Percentiles rank a stretch among this genome's conserved stretches.
Conservation (phyloP, 257 asterid species). For the Solanum chilense region DNA sequence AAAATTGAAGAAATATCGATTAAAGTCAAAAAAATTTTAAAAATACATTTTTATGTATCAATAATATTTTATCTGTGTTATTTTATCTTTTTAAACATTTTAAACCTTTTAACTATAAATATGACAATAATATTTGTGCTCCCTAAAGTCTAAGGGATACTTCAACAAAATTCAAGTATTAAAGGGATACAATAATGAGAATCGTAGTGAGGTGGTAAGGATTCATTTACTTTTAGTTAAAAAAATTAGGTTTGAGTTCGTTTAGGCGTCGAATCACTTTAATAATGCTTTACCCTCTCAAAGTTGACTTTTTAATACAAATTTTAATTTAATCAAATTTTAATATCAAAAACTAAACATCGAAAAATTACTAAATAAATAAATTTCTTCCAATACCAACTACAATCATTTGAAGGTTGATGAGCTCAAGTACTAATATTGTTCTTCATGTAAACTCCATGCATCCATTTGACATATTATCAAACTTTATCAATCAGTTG, state of each 20-base stretch:
- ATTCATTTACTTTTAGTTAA: no score
- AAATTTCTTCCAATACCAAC: neutral
- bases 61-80: no score
- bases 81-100: no score
- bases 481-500: no score
- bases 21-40: no score
- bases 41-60: no score
- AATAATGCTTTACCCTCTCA: no score
- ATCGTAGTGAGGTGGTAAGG: accelerated
- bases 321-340: no score
- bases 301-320: neutral
- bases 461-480: neutral
- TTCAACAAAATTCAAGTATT: neutral
- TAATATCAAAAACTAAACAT: no score
- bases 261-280: accelerated
- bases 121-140: neutral
- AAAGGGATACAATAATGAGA: no score
- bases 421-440: neutral
- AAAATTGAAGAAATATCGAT: no score
- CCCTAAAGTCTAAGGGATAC: neutral
- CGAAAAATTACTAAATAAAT: neutral
- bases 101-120: no score
- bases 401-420: neutral
- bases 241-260: accelerated
- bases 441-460: neutral